These are phyloP conservation scores for Aspergillus cristatus DNA, from an alignment of 495 filamentous ascomycete genomes.

Conservation along the genomic window DNA sequence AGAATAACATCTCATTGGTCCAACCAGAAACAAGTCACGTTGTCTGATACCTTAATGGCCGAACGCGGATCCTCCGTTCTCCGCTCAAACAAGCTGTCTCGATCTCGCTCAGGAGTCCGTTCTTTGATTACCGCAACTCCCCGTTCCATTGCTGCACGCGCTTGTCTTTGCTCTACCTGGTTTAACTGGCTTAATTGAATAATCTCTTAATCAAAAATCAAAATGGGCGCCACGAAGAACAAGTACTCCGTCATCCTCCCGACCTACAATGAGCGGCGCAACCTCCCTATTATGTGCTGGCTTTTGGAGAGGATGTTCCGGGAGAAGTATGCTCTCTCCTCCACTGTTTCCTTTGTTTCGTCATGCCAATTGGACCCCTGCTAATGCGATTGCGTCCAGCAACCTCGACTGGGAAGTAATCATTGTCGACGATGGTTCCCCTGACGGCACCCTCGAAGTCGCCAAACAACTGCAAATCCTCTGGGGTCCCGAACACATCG, in stretches of 20 bases:
- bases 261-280: conserved; percentile 95
- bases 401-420: conserved; percentile 97
- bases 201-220: conserved; percentile 15
- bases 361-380: neutral
- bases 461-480: conserved; percentile 81
- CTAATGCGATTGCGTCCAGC: conserved; percentile 30
- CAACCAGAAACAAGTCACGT: too few relatives aligned
- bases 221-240: conserved; percentile 43
- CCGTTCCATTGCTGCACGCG: too few relatives aligned
- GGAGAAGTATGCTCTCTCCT: conserved; percentile 41
- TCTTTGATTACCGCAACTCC: too few relatives aligned
- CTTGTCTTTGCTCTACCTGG: neutral
- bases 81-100: too few relatives aligned
- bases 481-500: conserved; percentile 65
- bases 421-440: conserved; percentile 95
- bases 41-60: too few relatives aligned
- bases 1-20: too few relatives aligned
- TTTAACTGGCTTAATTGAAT: neutral
- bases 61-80: too few relatives aligned
- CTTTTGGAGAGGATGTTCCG: conserved; percentile 85
- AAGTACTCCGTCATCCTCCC: conserved; percentile 96
- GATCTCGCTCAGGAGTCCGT: too few relatives aligned
- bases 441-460: conserved; percentile 86
- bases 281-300: conserved; percentile 93
- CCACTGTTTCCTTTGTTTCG: neutral